These are phyloP conservation scores for Pythium diclinum DNA, from an alignment of 352 stramenopile genomes.

Conservation along the genomic window DNA sequence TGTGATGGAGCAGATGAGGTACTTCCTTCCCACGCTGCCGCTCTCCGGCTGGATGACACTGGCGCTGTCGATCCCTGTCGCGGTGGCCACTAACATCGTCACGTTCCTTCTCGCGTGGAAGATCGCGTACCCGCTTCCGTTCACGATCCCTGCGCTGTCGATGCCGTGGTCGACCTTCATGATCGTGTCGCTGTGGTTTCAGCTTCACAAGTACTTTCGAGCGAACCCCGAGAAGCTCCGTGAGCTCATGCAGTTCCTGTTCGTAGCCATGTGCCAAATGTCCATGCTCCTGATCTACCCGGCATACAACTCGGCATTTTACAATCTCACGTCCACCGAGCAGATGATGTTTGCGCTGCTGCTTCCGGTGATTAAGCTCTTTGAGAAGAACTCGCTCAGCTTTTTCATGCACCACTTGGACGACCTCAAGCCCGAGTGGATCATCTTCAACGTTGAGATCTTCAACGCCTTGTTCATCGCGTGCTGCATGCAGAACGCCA, in stretches of 20 bases:
- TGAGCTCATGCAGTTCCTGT: slow-evolving; percentile 28
- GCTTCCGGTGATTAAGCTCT: slow-evolving; percentile 36
- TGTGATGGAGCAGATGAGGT: too few species aligned
- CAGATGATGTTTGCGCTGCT: slow-evolving; percentile 32
- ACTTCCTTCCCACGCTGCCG: too few species aligned
- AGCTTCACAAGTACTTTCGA: slow-evolving; percentile 26
- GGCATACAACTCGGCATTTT: slow-evolving; percentile 32
- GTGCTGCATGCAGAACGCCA: slow-evolving; percentile 31
- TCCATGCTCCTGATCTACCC: slow-evolving; percentile 33
- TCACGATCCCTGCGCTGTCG: slow-evolving; percentile 27
- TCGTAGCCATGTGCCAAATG: slow-evolving; percentile 34
- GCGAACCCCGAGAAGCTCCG: slow-evolving; percentile 11
- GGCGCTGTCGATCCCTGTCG: too few species aligned
- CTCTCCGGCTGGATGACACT: too few species aligned
- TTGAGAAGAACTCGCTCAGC: slow-evolving; percentile 33
- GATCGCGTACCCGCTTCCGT: slow-evolving; percentile 35
- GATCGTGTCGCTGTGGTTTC: slow-evolving; percentile 19
- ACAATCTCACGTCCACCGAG: slow-evolving; percentile 12
- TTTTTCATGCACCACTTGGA: slow-evolving; percentile 14
- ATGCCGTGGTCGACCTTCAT: slow-evolving; percentile 23
- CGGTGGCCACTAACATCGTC: too few species aligned
- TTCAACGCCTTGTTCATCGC: slow-evolving; percentile 43
- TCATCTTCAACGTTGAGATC: slow-evolving; percentile 43
- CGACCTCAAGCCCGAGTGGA: slow-evolving; percentile 36
- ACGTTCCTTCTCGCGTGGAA: not conserved